Base-by-base conservation (phyloP, 306 rosid genomes). In the Cucumis cinereus region DNA sequence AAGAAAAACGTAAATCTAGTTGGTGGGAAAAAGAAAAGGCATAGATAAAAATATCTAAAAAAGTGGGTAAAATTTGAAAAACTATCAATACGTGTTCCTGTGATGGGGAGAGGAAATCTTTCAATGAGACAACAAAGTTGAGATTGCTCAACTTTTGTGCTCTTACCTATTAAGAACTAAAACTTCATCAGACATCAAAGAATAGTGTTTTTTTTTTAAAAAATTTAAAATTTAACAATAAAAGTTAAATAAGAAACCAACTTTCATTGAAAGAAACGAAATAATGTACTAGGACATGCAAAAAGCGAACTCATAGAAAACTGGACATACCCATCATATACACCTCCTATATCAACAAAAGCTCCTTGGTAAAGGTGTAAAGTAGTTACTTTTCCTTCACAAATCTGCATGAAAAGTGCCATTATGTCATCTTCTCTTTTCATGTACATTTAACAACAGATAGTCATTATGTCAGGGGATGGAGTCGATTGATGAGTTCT, bases 281-380 rank as follows among this genome's bases (percentile, higher is more conserved):
- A 50, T 6, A 16, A 50, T 6, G 55, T 50, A 50, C 20, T 6
- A 50, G 55, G 52, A 45, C 52, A 45, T 0, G 17, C 17, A 45
- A 45, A 45, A 45, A 13, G 12, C 52, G 16, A 45, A 45, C 55
- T 17, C 10, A 75, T 3, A 81, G 47, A 55, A 36, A 74, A 41
- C n/a, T 73, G 74, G 52, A 81, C 55, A 79, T 86, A 91, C 97
- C 97, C 98, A 75, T 94, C 98, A 68, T 94, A 81, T 41, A 91
- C 98, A 22, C 98, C 98, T 16, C 98, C 99, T 73, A 94, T 94
- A 88, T 94, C 96, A 80, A 94, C 90, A 86, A 94, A 94, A 41
- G 95, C 99, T 85, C 99, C 99, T 85, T 92, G 99, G 84, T 94
- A 94, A 68, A 94, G 96, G 79, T 90, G 96, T 79, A 92, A 57